A percentile compares a stretch with the other conserved stretches of the same genome.
Conservation (phyloP, 2,329 filamentous ascomycete species). For the Thyridium curvatum region DNA sequence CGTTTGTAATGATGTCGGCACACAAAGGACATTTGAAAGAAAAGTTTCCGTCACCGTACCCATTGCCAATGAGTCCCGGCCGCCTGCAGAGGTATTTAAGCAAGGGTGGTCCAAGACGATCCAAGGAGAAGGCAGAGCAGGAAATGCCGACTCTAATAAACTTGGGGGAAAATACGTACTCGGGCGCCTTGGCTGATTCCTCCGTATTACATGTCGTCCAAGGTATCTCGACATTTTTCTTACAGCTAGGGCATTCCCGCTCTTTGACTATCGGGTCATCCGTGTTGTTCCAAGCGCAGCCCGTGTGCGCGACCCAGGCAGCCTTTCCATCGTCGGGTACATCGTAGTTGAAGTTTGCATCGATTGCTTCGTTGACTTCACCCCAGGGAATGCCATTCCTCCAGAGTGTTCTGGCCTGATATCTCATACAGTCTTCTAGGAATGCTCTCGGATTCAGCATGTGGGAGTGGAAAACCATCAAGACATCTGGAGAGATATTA, state of each 20-base stretch:
- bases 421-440: conserved; percentile 65
- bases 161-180: conserved; percentile 8
- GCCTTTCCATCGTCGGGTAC: conserved; percentile 34
- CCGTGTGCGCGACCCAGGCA: conserved; percentile 41
- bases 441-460: conserved; percentile 72
- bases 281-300: conserved; percentile 52
- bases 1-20: conserved; percentile 41
- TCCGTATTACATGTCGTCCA: conserved; percentile 52
- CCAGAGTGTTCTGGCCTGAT: conserved; percentile 51
- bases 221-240: conserved; percentile 30
- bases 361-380: conserved; percentile 49
- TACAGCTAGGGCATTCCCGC: conserved; percentile 52
- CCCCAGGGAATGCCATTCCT: conserved; percentile 60
- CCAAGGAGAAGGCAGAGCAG: too few relatives aligned
- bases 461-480: conserved; percentile 77
- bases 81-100: neutral
- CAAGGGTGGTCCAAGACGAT: too few relatives aligned
- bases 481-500: conserved; percentile 44
- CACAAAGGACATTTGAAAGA: conserved; percentile 44
- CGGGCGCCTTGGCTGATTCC: conserved; percentile 24
- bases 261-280: conserved; percentile 41
- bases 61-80: conserved; percentile 37
- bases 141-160: too few relatives aligned
- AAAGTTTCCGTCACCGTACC: conserved; percentile 57
- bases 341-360: conserved; percentile 51